These are phyloP conservation scores for Crotalaria pallida DNA, from an alignment of 306 rosid genomes.

Conservation along the genomic window DNA sequence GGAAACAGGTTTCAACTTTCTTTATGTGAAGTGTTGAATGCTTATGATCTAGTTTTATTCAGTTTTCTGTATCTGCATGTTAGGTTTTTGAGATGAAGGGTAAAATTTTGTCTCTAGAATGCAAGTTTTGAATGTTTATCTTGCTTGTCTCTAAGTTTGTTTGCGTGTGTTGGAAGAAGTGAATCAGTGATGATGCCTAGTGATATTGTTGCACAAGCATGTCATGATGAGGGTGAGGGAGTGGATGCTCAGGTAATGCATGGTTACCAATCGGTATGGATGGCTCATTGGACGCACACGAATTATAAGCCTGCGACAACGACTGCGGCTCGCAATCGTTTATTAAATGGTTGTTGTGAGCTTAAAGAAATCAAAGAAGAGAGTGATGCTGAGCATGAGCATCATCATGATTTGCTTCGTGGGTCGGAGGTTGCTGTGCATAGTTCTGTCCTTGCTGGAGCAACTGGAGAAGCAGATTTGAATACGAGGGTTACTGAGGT, in stretches of 20 bases:
- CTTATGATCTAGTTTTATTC: constrained; percentile 18
- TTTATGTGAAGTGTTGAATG: constrained; percentile 12
- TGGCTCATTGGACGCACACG: constrained; percentile 62
- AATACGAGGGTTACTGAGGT: constrained; percentile 22
- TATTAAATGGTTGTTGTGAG: constrained; percentile 25
- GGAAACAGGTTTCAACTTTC: not conserved
- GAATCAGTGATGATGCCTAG: constrained; percentile 42
- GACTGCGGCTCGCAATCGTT: constrained; percentile 19
- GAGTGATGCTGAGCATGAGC: constrained; percentile 29
- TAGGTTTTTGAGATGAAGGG: not conserved
- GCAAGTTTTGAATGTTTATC: not conserved
- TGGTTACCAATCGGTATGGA: constrained; percentile 51
- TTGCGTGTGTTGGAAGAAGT: not conserved
- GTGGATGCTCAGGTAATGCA: constrained; percentile 27
- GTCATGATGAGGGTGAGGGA: constrained; percentile 31
- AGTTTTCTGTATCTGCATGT: constrained; percentile 11
- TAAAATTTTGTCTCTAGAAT: not conserved
- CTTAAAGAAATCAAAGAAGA: constrained; percentile 29
- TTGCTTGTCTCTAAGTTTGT: constrained; percentile 8
- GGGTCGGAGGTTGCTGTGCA: constrained; percentile 21
- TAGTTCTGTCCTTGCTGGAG: constrained; percentile 23
- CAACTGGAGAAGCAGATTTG: constrained; percentile 37
- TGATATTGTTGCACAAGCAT: constrained; percentile 18
- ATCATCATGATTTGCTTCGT: constrained; percentile 20
- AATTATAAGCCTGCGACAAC: constrained; percentile 39